Base-by-base conservation (phyloP, 495 filamentous ascomycete genomes). In the Podospora comata region DNA sequence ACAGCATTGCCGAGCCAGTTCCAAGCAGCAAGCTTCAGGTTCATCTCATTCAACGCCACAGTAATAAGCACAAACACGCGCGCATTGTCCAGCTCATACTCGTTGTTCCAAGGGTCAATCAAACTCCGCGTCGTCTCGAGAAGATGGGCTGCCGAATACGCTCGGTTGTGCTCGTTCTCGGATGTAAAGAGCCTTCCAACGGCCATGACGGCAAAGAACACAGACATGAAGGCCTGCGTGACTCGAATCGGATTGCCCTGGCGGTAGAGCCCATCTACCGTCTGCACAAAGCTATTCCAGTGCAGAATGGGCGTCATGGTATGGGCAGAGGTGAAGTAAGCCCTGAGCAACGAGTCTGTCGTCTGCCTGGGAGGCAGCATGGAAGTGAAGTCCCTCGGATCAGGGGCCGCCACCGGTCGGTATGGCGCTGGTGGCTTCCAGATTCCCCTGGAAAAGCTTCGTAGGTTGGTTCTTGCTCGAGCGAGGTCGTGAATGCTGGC, bases 21-120 rank as follows among this genome's bases (percentile, higher is more conserved):
- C 90, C 92, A 97, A 53, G 92, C 92, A 2, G 92, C 91, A 20
- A 93, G 94, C 76, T 92, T 95, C 20, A 91, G 82, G 72, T 97
- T 97, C 71, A 91, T 83, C 77, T 98, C 95, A 66, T 90, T 90
- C 27, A 97, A 85, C 66, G 90, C 96, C 28, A 94, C 87, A 71
- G 91, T 92, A 23, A 86, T 85, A 18, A 99, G 83, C 27, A 94
- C 80, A 9, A 92, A 84, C 2, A 87, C 83, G 32, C 91, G 85
- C 15, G 89, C 92, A 73, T 94, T 87, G 72, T 97, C 93, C 58
- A 96, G 83, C 16, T 87, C 89, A 73, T 91, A 89, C 56, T 91
- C 88, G 72, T 97, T 92, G 65, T 89, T 88, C 89, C 92, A 97
- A 4, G 92, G 85, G 79, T 96, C 91, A 56, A 91, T 86, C 11